These are phyloP conservation scores for Phytophthora capsici DNA, from an alignment of 352 stramenopile genomes.

Conservation along the genomic window DNA sequence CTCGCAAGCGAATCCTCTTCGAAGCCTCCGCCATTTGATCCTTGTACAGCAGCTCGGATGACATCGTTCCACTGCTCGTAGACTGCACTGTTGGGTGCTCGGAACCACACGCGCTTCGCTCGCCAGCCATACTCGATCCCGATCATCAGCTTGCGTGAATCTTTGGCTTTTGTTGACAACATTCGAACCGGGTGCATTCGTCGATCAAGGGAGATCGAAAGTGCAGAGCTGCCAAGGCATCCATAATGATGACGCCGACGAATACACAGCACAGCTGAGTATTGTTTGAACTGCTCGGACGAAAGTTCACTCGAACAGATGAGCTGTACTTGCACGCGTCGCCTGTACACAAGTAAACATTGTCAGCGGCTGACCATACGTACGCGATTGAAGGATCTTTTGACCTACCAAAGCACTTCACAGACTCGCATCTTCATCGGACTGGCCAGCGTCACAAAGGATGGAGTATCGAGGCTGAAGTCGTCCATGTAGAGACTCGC, in stretches of 20 bases:
- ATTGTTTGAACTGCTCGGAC: slow-evolving; percentile 17
- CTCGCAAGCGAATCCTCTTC: slow-evolving; percentile 25
- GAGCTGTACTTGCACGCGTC: slow-evolving; percentile 25
- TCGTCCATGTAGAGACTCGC: slow-evolving; percentile 36
- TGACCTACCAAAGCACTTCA: slow-evolving; percentile 33
- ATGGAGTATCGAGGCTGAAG: slow-evolving; percentile 27
- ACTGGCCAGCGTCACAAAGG: slow-evolving; percentile 31
- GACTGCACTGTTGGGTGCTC: slow-evolving; percentile 22
- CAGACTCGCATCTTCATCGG: slow-evolving; percentile 32
- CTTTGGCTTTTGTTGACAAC: slow-evolving; percentile 24
- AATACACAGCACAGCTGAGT: slow-evolving; percentile 30
- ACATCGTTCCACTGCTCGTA: slow-evolving; percentile 37
- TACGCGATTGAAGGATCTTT: neutral
- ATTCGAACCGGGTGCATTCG: slow-evolving; percentile 34
- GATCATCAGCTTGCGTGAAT: slow-evolving; percentile 24
- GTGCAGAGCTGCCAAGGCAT: slow-evolving; percentile 18
- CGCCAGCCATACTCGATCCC: slow-evolving; percentile 35
- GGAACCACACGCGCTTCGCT: slow-evolving; percentile 27
- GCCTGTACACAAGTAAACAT: neutral
- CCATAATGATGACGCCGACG: slow-evolving; percentile 21
- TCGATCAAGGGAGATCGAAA: slow-evolving; percentile 30
- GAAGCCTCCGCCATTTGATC: neutral
- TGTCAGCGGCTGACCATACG: too few relatives aligned
- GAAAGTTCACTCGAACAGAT: slow-evolving; percentile 26
- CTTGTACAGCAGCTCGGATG: slow-evolving; percentile 33